These are phyloP conservation scores for Sugiyamaella paludigena DNA, from an alignment of 1,139 yeast species.

Conservation along the genomic window DNA sequence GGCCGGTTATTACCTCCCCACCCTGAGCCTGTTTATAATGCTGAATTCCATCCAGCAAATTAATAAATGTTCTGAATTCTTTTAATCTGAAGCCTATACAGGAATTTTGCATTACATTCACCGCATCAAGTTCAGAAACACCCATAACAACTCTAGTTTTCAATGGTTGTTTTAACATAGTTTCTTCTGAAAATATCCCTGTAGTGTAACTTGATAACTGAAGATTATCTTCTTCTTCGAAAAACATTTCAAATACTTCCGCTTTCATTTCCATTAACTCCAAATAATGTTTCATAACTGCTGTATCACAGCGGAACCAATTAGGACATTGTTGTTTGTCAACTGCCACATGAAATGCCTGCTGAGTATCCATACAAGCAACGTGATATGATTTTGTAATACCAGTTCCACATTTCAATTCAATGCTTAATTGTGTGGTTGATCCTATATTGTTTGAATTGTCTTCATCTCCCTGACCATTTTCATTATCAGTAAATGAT, in stretches of 20 bases:
- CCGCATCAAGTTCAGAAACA: slow-evolving; percentile 28
- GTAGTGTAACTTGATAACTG: slow-evolving; percentile 33
- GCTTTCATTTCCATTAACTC: slow-evolving; percentile 34
- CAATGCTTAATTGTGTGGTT: slow-evolving; percentile 19
- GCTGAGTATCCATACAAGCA: slow-evolving; percentile 29
- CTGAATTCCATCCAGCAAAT: slow-evolving; percentile 24
- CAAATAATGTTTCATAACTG: slow-evolving; percentile 27
- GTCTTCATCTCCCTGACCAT: slow-evolving; percentile 11
- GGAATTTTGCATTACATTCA: slow-evolving; percentile 23
- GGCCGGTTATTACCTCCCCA: neutral
- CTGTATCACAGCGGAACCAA: slow-evolving; percentile 28
- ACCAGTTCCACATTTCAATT: slow-evolving; percentile 23
- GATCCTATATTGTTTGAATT: slow-evolving; percentile 3
- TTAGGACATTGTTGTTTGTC: slow-evolving; percentile 23
- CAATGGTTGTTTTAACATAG: slow-evolving; percentile 34
- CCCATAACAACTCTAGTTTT: slow-evolving; percentile 30
- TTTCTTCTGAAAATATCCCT: slow-evolving; percentile 27
- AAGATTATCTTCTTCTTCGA: slow-evolving; percentile 22
- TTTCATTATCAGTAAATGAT: slow-evolving; percentile 10
- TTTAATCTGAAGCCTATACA: slow-evolving; percentile 31
- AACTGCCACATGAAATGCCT: slow-evolving; percentile 25
- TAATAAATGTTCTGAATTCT: slow-evolving; percentile 31
- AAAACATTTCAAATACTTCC: slow-evolving; percentile 32
- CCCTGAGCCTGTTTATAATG: neutral
- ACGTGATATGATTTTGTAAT: slow-evolving; percentile 30